Evolutionary conservation across 2,329 filamentous ascomycete genomes (phyloP).

Genomic region (Geosmithia flava): DNA sequence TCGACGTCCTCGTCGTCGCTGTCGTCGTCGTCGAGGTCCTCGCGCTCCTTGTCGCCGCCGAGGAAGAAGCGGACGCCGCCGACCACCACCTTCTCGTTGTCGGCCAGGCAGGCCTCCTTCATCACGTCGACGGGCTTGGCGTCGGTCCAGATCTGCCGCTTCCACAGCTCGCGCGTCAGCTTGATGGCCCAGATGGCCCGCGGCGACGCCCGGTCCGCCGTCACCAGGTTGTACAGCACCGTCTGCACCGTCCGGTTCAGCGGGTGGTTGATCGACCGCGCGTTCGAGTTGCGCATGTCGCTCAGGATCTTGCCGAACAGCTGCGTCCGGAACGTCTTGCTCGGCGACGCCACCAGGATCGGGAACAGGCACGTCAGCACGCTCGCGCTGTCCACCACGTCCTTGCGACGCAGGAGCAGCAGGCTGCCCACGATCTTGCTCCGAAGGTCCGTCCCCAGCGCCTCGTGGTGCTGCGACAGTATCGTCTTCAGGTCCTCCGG

Average conservation of each 20-base stretch:
- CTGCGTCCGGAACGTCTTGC: constrained; percentile 74
- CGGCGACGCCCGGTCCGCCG: constrained; percentile 69
- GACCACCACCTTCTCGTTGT: constrained; percentile 85
- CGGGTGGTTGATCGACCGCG: constrained; percentile 78
- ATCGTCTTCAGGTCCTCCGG: constrained; percentile 72
- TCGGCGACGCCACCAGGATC: constrained; percentile 80
- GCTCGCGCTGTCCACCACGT: constrained; percentile 73
- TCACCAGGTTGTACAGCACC: constrained; percentile 82
- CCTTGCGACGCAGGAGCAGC: constrained; percentile 79
- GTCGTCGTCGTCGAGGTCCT: constrained; percentile 82
- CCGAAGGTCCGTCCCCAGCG: constrained; percentile 70
- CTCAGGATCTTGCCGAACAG: constrained; percentile 84
- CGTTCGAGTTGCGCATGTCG: constrained; percentile 79
- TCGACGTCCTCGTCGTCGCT: constrained; percentile 65
- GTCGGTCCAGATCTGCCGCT: constrained; percentile 90
- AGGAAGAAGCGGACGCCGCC: constrained; percentile 90
- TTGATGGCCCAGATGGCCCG: constrained; percentile 95
- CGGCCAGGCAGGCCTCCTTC: constrained; percentile 80
- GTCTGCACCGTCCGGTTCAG: constrained; percentile 90
- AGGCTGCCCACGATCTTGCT: constrained; percentile 92
- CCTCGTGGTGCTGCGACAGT: constrained; percentile 68
- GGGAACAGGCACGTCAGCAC: constrained; percentile 90
- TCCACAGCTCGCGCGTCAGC: constrained; percentile 91
- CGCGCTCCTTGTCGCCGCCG: constrained; percentile 88
- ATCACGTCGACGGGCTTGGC: constrained; percentile 94